Evolutionary conservation across 2,329 filamentous ascomycete species (phyloP), one percentile per base, ranked within the genome.

Genomic region (Beauveria sp.): DNA sequence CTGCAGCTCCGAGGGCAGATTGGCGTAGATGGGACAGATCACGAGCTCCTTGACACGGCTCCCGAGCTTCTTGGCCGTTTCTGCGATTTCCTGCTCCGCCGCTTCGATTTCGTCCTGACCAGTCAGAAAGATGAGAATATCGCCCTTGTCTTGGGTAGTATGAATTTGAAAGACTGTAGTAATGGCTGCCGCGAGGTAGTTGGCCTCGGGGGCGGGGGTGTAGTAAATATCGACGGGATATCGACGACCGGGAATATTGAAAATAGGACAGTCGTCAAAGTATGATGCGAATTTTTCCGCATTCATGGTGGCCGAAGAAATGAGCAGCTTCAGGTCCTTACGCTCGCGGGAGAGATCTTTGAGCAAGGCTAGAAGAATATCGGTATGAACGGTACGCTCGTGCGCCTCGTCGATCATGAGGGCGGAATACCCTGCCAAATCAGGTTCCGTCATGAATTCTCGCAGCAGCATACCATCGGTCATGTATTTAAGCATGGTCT

Each of bases 381-480:
- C 94, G 0, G 93, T 96, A 58, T 91, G 86, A 0, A 97, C 83
- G 0, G 91, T 96, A 66, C 94, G 83, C 72, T 99, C 94, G 82
- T 99, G 94, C 0, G 94, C 94, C 72, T 99, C 94, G 71, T 99
- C 94, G 61, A 99, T 93, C 88, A 99, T 97, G 64, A 99, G 76
- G 14, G 88, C 90, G 5, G 90, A 90, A 68, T 97, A 97, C 18
- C 85, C 86, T 1, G 85, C 83, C 6, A 97, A 78, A 66, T 93
- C 87, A 0, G 93, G 92, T 68, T 96, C 91, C 0, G 91, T 93
- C 76, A 97, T 84, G 65, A 97, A 89, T 71, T 96, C 91, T 70
- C 92, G 83, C 34, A 97, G 79, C 44, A 97, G 78, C 89, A 97
- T 96, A 71, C 94, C 94, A 69, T 99, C 94, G 0, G 94, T 99